Evolutionary conservation across 2,329 filamentous ascomycete species (phyloP).

Genomic region (Fusarium hainanense): DNA sequence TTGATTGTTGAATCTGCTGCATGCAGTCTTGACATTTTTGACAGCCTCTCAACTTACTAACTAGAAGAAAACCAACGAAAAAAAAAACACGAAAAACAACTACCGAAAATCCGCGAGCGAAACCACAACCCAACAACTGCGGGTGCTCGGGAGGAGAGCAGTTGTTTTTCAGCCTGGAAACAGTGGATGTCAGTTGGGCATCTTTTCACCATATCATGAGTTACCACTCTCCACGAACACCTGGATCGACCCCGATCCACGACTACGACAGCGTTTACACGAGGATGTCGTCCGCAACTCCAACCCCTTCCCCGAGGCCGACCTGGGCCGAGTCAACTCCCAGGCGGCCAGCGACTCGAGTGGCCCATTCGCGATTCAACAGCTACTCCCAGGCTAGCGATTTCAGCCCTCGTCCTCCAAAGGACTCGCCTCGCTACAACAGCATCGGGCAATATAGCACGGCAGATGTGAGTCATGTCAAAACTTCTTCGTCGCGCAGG

Average conservation of each 20-base stretch:
- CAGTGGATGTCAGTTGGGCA: conserved; percentile 49
- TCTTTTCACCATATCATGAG: conserved; percentile 54
- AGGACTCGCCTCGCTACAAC: conserved; percentile 70
- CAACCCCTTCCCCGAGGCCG: conserved; percentile 67
- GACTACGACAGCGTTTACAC: conserved; percentile 62
- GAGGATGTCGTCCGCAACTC: conserved; percentile 65
- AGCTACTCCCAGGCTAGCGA: conserved; percentile 53
- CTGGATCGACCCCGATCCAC: conserved; percentile 60
- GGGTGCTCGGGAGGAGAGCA: conserved; percentile 46
- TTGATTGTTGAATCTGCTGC: conserved; percentile 39
- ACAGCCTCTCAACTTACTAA: conserved; percentile 28
- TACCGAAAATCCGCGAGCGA: conserved; percentile 15
- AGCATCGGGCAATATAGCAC: conserved; percentile 72
- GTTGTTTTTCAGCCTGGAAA: conserved; percentile 37
- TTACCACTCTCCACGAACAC: conserved; percentile 55
- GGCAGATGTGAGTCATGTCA: conserved; percentile 71
- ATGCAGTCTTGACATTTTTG: conserved; percentile 41
- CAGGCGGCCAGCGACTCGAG: conserved; percentile 66
- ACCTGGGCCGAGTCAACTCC: conserved; percentile 63
- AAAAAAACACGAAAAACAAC: conserved; percentile 52
- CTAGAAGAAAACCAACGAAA: conserved; percentile 46
- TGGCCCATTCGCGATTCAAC: conserved; percentile 53
- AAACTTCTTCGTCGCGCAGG: conserved; percentile 61
- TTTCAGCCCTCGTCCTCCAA: conserved; percentile 58
- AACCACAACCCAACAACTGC: conserved; percentile 34